Conservation (phyloP, 2,329 filamentous ascomycete genomes). For the Fusarium pilosicola region DNA sequence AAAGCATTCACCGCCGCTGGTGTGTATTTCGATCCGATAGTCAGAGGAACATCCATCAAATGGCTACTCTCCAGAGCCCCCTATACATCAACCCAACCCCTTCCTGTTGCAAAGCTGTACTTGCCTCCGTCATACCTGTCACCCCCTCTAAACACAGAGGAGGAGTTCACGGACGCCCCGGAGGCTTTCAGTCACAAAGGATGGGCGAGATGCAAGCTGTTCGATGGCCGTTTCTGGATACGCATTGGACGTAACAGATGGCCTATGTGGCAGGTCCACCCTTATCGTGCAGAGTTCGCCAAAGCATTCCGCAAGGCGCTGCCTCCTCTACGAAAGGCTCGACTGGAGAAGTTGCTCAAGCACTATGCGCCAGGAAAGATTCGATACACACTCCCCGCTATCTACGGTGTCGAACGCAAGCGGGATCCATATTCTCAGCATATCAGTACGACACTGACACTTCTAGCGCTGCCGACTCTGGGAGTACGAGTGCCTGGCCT, state of each 20-base stretch:
- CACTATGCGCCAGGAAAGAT: conserved; percentile 64
- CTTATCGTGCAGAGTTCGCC: conserved; percentile 56
- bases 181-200: conserved; percentile 44
- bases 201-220: conserved; percentile 54
- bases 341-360: conserved; percentile 57
- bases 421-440: conserved; percentile 42
- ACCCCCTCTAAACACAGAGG: conserved; percentile 10
- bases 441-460: conserved; percentile 47
- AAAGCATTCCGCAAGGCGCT: conserved; percentile 61
- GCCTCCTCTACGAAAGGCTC: conserved; percentile 41
- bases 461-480: conserved; percentile 65
- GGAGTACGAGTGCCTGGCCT: conserved; percentile 58
- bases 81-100: conserved; percentile 53
- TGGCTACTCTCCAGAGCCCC: conserved; percentile 61
- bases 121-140: conserved; percentile 34
- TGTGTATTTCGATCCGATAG: conserved; percentile 52
- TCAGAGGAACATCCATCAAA: conserved; percentile 30
- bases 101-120: conserved; percentile 42
- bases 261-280: conserved; percentile 55
- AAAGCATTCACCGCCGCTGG: conserved; percentile 56
- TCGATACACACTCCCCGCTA: conserved; percentile 64
- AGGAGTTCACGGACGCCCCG: conserved; percentile 4
- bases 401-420: conserved; percentile 58
- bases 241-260: conserved; percentile 57
- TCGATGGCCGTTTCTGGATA: conserved; percentile 73